These are phyloP conservation scores for Tolypocladium guangdongense DNA, from an alignment of 2,329 filamentous ascomycete species.

Conservation along the genomic window DNA sequence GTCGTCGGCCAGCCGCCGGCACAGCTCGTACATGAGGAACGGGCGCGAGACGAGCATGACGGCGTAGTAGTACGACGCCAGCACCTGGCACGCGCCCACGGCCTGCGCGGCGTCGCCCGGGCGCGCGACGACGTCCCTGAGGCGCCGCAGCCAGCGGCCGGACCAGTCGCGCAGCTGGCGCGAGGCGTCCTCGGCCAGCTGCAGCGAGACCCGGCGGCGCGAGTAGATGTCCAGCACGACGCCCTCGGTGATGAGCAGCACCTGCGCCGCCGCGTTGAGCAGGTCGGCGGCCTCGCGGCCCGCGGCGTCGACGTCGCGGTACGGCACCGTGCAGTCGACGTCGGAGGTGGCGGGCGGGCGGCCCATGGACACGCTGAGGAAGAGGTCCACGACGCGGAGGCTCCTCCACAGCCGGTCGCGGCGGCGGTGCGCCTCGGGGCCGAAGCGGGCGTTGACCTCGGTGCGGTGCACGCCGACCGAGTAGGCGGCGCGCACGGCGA, in stretches of 20 bases:
- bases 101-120: slow-evolving; percentile 16
- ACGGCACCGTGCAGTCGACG: slow-evolving; percentile 42
- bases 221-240: slow-evolving; percentile 43
- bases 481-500: slow-evolving; percentile 40
- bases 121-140: slow-evolving; percentile 27
- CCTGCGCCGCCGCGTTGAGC: slow-evolving; percentile 40
- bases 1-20: slow-evolving; percentile 29
- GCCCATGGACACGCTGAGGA: slow-evolving; percentile 42
- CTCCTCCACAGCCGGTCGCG: slow-evolving; percentile 44
- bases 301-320: slow-evolving; percentile 22
- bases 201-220: slow-evolving; percentile 38
- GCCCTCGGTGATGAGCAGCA: slow-evolving; percentile 38
- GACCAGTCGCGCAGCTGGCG: slow-evolving; percentile 42
- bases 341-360: slow-evolving; percentile 42
- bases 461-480: slow-evolving; percentile 42
- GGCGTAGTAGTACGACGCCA: slow-evolving; percentile 44
- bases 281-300: slow-evolving; percentile 31
- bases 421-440: slow-evolving; percentile 27
- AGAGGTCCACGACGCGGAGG: slow-evolving; percentile 38
- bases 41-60: slow-evolving; percentile 46
- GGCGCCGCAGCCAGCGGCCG: slow-evolving; percentile 31
- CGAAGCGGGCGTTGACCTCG: slow-evolving; percentile 42
- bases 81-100: slow-evolving; percentile 38
- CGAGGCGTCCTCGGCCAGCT: slow-evolving; percentile 42
- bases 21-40: slow-evolving; percentile 45